Evolutionary conservation across 148 eudicot genomes (phyloP), one percentile per base, ranked within the genome.

Genomic region (Salicornia ramosissima): DNA sequence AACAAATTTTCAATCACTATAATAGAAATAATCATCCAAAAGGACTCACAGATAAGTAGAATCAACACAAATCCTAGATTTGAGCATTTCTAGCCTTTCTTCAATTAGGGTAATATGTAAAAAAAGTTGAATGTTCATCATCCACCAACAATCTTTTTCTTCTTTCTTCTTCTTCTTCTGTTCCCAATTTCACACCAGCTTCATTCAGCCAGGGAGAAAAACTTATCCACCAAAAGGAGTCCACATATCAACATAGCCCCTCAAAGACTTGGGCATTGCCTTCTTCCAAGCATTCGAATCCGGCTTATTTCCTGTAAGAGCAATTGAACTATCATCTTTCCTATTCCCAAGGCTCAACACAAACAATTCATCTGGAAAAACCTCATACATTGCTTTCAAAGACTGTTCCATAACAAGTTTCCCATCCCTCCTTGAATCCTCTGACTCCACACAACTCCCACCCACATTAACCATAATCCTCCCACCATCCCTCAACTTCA

Each of bases 401-500:
- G 90, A 74, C 71, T 86, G 87, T 62, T 83, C 88, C 98, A 92
- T 92, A 18, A 88, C 58, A 47, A 73, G 69, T 43, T 70, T 85
- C 71, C 97, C 97, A 65, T 92, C 90, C 15, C 77, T 86, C 53
- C 78, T 75, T 6, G 75, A 68, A 80, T 88, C 93, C 76, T 92
- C 97, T 0, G 96, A 74, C 78, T 90, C 97, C 21, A 92, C 94
- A 69, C 96, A 92, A 63, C 88, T 88, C 47, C 98, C 98, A 0
- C 98, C 98, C 0, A 92, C 88, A 78, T 92, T 92, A 79, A 88
- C 96, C 94, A 92, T 92, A 18, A 92, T 82, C 78, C 91, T 85
- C 71, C 97, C 97, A 6, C 97, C 97, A 49, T 66, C 71, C 75
- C 86, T 86, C 85, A 92, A 71, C 53, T 71, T 78, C 50, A 50